A percentile compares a stretch with the other conserved stretches of the same genome.
phyloP scores from a whole-genome alignment of 2,329 filamentous ascomycete genomes.

The Sclerotinia spermophila region DNA sequence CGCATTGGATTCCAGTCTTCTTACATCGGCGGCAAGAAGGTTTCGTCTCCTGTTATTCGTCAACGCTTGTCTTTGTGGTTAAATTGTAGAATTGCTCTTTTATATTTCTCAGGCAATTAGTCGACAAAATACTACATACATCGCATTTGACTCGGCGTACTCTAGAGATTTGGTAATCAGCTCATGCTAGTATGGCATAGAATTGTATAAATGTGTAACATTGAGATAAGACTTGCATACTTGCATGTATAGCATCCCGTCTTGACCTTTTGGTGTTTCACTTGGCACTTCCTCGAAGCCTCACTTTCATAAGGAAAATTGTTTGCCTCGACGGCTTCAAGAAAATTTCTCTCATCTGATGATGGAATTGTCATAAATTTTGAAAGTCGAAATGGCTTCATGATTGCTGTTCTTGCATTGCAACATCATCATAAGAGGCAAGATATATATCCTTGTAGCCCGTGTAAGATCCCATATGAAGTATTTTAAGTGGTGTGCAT shows the following conservation, averaged over 20 bases:
- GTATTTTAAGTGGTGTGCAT: conserved; percentile 2
- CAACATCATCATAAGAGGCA: conserved; percentile 3
- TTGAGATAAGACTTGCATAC: conserved; percentile 11
- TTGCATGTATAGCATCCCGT: conserved; percentile 15
- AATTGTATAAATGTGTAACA: not conserved
- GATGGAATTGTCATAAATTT: conserved; percentile 5
- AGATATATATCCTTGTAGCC: not conserved
- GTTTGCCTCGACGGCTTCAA: not conserved
- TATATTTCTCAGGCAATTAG: not conserved
- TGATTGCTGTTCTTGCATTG: conserved; percentile 1
- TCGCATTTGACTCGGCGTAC: conserved; percentile 16
- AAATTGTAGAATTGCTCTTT: not conserved
- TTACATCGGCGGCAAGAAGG: conserved; percentile 25
- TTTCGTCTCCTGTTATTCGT: conserved; percentile 23
- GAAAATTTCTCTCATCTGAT: not conserved
- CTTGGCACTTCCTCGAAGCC: not conserved
- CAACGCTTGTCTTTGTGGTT: not conserved
- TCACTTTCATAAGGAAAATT: not conserved
- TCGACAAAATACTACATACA: conserved; percentile 6
- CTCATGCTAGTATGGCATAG: not conserved
- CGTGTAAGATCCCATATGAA: not conserved
- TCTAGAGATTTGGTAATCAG: conserved; percentile 4
- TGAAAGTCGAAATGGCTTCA: conserved; percentile 16
- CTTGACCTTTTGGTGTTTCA: conserved; percentile 14
- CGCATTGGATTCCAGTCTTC: conserved; percentile 23